Conservation (phyloP, 1,139 yeast species). For the Geotrichum armillariae region DNA sequence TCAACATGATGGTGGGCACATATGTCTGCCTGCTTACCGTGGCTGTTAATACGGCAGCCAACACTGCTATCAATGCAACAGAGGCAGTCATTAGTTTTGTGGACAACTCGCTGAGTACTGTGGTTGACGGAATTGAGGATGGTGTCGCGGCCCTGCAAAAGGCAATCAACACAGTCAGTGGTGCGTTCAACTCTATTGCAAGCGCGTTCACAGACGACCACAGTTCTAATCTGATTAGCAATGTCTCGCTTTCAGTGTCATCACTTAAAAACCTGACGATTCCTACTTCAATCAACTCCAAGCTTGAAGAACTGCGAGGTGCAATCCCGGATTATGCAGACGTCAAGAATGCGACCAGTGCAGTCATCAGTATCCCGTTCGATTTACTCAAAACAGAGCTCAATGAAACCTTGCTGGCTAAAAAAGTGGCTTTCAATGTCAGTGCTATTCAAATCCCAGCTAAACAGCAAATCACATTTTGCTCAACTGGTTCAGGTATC, state of each 20-base stretch:
- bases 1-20: constrained; percentile 80
- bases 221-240: constrained; percentile 30
- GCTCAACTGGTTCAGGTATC: constrained; percentile 28
- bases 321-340: constrained; percentile 59
- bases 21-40: constrained; percentile 79
- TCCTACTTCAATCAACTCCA: constrained; percentile 57
- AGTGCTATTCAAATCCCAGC: constrained; percentile 20
- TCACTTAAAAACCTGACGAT: constrained; percentile 59
- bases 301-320: constrained; percentile 47
- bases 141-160: constrained; percentile 60
- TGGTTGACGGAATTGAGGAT: constrained; percentile 59
- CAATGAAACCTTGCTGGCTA: constrained; percentile 19
- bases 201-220: constrained; percentile 54
- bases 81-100: constrained; percentile 59
- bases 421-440: constrained; percentile 23
- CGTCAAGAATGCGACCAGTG: constrained; percentile 52
- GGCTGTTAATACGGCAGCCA: constrained; percentile 68
- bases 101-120: constrained; percentile 55
- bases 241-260: constrained; percentile 57
- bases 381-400: constrained; percentile 48
- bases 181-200: constrained; percentile 45
- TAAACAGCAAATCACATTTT: constrained; percentile 22
- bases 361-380: constrained; percentile 54
- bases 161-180: constrained; percentile 45
- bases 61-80: constrained; percentile 72